Percentiles rank a stretch among this genome's conserved stretches.
These are phyloP conservation scores for Colletotrichum tabaci DNA, from an alignment of 2,329 filamentous ascomycete species.

Conservation along the genomic window DNA sequence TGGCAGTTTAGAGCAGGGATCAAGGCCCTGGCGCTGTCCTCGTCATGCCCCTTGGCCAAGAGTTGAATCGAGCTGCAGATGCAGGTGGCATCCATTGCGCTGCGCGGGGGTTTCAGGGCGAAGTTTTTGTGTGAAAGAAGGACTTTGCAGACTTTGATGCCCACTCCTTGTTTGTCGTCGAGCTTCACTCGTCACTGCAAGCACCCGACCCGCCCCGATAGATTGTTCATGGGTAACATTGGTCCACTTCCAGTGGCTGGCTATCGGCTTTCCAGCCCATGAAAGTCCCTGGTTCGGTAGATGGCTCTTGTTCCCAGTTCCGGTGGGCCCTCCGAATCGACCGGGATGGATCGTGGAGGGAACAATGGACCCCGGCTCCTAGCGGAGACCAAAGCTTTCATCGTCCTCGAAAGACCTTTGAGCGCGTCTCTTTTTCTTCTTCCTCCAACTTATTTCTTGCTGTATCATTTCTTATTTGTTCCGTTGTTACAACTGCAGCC, in stretches of 20 bases:
- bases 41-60: conserved; percentile 46
- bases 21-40: conserved; percentile 44
- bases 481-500: too few species aligned
- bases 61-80: conserved; percentile 47
- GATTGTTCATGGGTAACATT: neutral
- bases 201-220: conserved; percentile 1
- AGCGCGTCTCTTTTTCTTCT: too few species aligned
- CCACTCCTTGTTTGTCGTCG: neutral
- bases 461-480: too few species aligned
- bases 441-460: too few species aligned
- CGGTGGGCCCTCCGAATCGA: neutral
- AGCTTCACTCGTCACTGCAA: neutral
- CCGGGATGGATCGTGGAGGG: neutral
- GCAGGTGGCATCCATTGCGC: conserved; percentile 20
- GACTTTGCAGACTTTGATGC: conserved; percentile 1
- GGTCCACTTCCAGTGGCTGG: neutral
- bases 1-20: conserved; percentile 48
- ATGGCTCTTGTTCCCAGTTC: neutral
- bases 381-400: too few species aligned
- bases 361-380: too few species aligned
- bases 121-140: neutral
- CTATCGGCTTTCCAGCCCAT: neutral
- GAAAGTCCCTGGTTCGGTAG: neutral
- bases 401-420: too few species aligned
- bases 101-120: neutral